Percentiles rank a stretch among this genome's conserved stretches.
These are phyloP conservation scores for Boletus fagicola DNA, from an alignment of 768 basidiomycete genomes.

Conservation along the genomic window DNA sequence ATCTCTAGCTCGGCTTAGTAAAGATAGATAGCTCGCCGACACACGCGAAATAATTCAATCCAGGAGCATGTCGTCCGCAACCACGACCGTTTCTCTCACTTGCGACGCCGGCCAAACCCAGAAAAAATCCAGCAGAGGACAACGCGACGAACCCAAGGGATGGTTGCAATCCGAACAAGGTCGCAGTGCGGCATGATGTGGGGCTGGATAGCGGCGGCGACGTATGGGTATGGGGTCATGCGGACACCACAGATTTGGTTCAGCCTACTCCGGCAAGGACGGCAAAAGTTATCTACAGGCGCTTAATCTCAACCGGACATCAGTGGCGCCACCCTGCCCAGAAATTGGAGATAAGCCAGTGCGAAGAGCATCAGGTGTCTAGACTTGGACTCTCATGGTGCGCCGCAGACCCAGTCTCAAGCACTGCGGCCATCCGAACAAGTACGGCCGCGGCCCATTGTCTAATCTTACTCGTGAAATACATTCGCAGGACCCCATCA, in stretches of 20 bases:
- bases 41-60: too few relatives aligned
- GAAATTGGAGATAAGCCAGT: neutral
- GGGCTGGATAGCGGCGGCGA: neutral
- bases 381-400: too few relatives aligned
- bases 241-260: neutral
- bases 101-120: too few relatives aligned
- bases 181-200: neutral
- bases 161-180: too few relatives aligned
- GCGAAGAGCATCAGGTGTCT: too few relatives aligned
- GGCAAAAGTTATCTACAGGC: neutral
- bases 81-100: neutral
- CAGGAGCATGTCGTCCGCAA: neutral
- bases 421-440: neutral
- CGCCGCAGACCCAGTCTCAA: neutral
- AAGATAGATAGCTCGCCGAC: constrained; percentile 3
- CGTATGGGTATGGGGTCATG: neutral
- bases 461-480: neutral
- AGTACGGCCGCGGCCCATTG: neutral
- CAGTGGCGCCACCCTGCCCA: constrained; percentile 25
- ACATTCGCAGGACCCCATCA: neutral
- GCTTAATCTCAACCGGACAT: neutral
- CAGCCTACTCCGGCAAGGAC: neutral
- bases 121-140: too few relatives aligned
- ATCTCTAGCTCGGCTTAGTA: neutral
- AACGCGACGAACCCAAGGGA: too few relatives aligned